These are phyloP conservation scores for Kwoniella botswanensis DNA, from an alignment of 768 basidiomycete genomes.

Conservation along the genomic window DNA sequence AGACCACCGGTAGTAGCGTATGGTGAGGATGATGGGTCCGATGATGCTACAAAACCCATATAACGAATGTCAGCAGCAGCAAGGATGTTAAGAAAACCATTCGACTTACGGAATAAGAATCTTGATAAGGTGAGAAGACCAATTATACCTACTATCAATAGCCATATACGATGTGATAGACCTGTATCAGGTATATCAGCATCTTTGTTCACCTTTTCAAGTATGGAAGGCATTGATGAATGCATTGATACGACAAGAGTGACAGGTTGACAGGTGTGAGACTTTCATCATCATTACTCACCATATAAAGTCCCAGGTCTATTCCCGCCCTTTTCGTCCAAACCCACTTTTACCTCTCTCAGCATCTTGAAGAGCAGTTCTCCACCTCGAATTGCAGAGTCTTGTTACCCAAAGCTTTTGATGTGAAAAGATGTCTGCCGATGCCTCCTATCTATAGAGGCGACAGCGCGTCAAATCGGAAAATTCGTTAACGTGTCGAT, in stretches of 20 bases:
- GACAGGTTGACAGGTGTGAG: neutral
- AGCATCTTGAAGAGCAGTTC: slow-evolving; percentile 25
- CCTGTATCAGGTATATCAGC: slow-evolving; percentile 20
- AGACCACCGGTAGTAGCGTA: slow-evolving; percentile 38
- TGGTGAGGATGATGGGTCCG: slow-evolving; percentile 27
- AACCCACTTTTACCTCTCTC: slow-evolving; percentile 51
- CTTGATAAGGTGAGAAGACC: slow-evolving; percentile 40
- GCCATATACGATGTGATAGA: slow-evolving; percentile 44
- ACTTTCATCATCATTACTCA: slow-evolving; percentile 22
- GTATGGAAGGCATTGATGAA: no score
- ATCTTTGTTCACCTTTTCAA: neutral
- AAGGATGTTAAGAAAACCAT: no score
- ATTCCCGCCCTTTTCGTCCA: slow-evolving; percentile 31
- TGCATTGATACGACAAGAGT: no score
- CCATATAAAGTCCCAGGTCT: slow-evolving; percentile 30
- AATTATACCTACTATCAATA: slow-evolving; percentile 30
- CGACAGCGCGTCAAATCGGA: neutral
- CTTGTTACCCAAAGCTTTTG: no score
- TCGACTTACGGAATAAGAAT: slow-evolving; percentile 34
- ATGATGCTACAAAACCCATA: slow-evolving; percentile 13
- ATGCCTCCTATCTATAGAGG: neutral
- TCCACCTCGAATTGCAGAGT: neutral
- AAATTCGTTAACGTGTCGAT: slow-evolving; percentile 4
- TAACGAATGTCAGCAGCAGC: no score
- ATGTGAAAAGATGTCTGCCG: no score